phyloP scores from a whole-genome alignment of 2,329 filamentous ascomycete species.

The Cladosporium cucumerinum region DNA sequence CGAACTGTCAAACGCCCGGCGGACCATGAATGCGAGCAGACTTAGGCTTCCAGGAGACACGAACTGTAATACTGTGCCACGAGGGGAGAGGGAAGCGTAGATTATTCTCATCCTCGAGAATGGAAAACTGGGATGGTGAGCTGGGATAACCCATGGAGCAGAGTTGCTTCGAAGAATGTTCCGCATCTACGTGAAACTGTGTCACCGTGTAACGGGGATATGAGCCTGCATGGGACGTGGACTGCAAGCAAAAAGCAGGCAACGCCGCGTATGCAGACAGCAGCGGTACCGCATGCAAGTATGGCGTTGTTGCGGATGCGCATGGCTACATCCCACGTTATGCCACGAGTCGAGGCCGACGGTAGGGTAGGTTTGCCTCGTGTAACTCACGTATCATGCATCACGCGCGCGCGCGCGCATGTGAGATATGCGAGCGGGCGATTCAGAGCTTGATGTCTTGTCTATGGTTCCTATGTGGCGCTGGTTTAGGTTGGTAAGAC shows the following conservation, averaged over 20 bases:
- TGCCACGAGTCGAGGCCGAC: neutral
- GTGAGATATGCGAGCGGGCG: slow-evolving; percentile 1
- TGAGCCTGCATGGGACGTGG: neutral
- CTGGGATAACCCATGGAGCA: slow-evolving; percentile 10
- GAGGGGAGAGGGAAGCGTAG: neutral
- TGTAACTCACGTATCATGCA: neutral
- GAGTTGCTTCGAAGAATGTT: slow-evolving; percentile 11
- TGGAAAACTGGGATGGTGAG: neutral
- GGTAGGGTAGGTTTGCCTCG: neutral
- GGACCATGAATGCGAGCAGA: neutral
- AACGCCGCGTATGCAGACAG: neutral
- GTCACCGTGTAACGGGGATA: slow-evolving; percentile 10
- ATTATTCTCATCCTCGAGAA: slow-evolving; percentile 10
- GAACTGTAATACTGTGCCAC: neutral
- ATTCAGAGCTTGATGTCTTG: neutral
- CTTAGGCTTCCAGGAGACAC: slow-evolving; percentile 2
- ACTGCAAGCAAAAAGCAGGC: neutral
- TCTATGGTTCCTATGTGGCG: neutral
- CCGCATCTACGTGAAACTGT: slow-evolving; percentile 15
- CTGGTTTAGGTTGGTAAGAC: slow-evolving; percentile 15
- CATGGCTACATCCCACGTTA: slow-evolving; percentile 9
- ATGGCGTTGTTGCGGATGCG: slow-evolving; percentile 11
- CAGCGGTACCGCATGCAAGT: slow-evolving; percentile 6
- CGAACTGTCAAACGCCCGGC: neutral
- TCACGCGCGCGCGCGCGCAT: slow-evolving; percentile 1